Evolutionary conservation across 371 early-diverging fungal genomes (phyloP), one percentile per base, ranked within the genome.

Genomic region (Mucor piriformis): DNA sequence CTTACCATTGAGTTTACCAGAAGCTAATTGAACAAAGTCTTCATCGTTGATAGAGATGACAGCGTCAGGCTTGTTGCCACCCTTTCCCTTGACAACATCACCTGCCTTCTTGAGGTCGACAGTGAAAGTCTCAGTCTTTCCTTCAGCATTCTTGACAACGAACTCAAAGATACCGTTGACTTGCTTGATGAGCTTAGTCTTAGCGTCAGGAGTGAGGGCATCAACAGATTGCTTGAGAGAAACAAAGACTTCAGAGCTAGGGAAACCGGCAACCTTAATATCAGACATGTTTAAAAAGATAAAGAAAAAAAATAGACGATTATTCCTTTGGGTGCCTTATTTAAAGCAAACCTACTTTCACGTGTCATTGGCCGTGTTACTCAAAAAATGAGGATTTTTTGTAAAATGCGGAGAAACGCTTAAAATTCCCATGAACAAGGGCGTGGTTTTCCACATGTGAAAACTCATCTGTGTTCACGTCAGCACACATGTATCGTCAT

Each of bases 111-210:
- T 93, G 70, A 89, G 73, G 72, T 93, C 88, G 50, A 91, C 71
- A 54, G 87, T 87, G 85, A 90, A 92, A 38, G 83, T 82, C 46
- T 89, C 87, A 42, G 86, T 83, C 64, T 86, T 81, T 34, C 86
- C 87, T 47, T 83, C 80, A 13, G 34, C 52, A 50, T 84, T 85
- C 67, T 83, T 87, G 69, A 95, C 80, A 56, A 90, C 86, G 64
- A 96, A 88, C 67, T 93, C 88, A 81, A 94, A 95, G 40, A 93
- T 65, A 38, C 90, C 93, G 61, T 94, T 94, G 66, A 87, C 87
- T 66, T 79, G 76, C 66, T 79, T 79, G 47, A 76, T 50, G 2
- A 79, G 51, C 66, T 76, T 72, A 44, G 70, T 66, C 20, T 61
- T 70, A 12, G 65, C 73, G 1, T 70, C 80, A 29, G 57, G 50